phyloP scores from a whole-genome alignment of 371 early-diverging fungal genomes.

The Mucor piriformis region DNA sequence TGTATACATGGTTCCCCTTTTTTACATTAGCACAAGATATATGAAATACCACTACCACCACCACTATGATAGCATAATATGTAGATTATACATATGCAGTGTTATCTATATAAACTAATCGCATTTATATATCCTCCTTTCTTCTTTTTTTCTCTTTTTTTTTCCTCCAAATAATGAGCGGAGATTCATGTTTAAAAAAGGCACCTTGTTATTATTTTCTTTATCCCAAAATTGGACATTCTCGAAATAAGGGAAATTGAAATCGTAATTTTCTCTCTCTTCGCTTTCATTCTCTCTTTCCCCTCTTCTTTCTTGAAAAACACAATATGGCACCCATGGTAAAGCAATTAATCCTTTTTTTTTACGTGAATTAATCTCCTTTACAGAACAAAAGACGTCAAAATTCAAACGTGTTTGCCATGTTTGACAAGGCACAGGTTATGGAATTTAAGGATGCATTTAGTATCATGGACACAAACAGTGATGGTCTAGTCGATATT shows the following conservation, averaged over 20 bases:
- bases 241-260: slow-evolving; percentile 4
- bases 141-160: not conserved
- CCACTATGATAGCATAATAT: not conserved
- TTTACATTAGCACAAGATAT: not conserved
- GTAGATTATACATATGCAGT: not conserved
- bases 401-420: slow-evolving; percentile 98
- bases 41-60: not conserved
- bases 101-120: not conserved
- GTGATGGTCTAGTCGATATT: slow-evolving; percentile 83
- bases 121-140: not conserved
- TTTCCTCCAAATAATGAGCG: not conserved
- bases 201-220: slow-evolving; percentile 11
- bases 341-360: slow-evolving; percentile 7
- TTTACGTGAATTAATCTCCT: slow-evolving; percentile 2
- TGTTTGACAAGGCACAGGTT: slow-evolving; percentile 97
- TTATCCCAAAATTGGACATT: slow-evolving; percentile 8
- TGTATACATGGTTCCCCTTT: not conserved
- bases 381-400: slow-evolving; percentile 69
- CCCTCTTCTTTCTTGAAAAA: not conserved
- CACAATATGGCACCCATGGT: slow-evolving; percentile 25
- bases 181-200: slow-evolving; percentile 15
- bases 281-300: not conserved
- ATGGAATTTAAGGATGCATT: slow-evolving; percentile 96
- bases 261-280: not conserved
- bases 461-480: slow-evolving; percentile 89